phyloP scores from a whole-genome alignment of 768 basidiomycete species.

The Symmetrospora coprosmae region DNA sequence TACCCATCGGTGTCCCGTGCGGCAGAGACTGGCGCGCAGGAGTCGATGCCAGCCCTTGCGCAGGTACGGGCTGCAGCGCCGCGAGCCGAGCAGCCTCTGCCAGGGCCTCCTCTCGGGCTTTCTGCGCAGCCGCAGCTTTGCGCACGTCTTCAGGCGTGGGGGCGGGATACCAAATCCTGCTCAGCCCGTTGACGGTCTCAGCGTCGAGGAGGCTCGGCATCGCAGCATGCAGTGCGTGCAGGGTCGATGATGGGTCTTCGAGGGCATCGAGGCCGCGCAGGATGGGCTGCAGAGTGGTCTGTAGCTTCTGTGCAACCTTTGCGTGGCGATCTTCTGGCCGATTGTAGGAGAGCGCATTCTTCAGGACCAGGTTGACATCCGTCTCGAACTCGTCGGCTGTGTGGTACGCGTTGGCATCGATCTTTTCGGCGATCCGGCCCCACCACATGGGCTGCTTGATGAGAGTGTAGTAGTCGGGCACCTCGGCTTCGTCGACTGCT shows the following conservation, averaged over 20 bases:
- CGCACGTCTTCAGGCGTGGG: too few species aligned
- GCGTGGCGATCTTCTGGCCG: slow-evolving; percentile 55
- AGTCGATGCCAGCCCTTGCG: too few species aligned
- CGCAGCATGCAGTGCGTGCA: too few species aligned
- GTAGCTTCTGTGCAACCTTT: slow-evolving; percentile 55
- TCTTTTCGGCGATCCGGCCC: slow-evolving; percentile 70
- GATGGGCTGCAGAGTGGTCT: slow-evolving; percentile 41
- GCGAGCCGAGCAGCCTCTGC: too few species aligned
- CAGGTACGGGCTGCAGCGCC: too few species aligned
- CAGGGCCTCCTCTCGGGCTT: too few species aligned
- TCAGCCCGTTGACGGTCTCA: too few species aligned
- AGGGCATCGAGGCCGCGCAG: slow-evolving; percentile 34
- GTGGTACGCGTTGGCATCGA: slow-evolving; percentile 72
- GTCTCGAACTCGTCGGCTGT: slow-evolving; percentile 54
- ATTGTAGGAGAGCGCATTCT: slow-evolving; percentile 82
- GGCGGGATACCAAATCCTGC: too few species aligned
- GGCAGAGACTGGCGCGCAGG: too few species aligned
- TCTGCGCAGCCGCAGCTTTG: too few species aligned
- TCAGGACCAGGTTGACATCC: slow-evolving; percentile 71
- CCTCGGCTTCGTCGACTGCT: slow-evolving; percentile 67
- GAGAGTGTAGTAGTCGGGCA: slow-evolving; percentile 76
- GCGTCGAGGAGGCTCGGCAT: too few species aligned
- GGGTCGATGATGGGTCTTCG: slow-evolving; percentile 37
- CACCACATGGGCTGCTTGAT: slow-evolving; percentile 89
- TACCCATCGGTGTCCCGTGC: too few species aligned